Evolutionary conservation across 176 grass and related monocot species (phyloP).

Genomic region (Cocos nucifera): DNA sequence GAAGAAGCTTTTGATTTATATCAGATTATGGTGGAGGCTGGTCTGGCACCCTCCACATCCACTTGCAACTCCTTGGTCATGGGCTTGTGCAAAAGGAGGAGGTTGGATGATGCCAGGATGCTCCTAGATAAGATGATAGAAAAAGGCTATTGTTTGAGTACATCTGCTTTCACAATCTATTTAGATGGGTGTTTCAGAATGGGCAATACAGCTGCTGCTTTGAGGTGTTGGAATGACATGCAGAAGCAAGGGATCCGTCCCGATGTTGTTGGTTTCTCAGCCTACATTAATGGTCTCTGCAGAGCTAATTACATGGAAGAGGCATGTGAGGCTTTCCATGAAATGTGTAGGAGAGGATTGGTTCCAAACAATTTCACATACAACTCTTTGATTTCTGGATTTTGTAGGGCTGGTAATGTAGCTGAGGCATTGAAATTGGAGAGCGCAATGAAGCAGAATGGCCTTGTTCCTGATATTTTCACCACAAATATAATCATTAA

Average conservation of each 20-base stretch:
- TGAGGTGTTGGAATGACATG: conserved; percentile 78
- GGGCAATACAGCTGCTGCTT: conserved; percentile 36
- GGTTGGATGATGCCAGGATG: conserved; percentile 35
- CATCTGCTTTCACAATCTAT: conserved; percentile 68
- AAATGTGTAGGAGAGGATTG: conserved; percentile 66
- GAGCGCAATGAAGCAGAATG: conserved; percentile 58
- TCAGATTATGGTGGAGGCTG: conserved; percentile 39
- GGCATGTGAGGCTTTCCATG: conserved; percentile 45
- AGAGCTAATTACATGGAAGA: conserved; percentile 51
- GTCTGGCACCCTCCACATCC: conserved; percentile 41
- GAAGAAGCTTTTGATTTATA: conserved; percentile 70
- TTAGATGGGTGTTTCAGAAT: conserved; percentile 68
- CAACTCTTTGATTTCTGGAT: conserved; percentile 81
- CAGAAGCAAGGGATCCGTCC: conserved; percentile 33
- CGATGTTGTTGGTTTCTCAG: conserved; percentile 79
- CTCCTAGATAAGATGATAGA: conserved; percentile 64
- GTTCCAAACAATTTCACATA: conserved; percentile 88
- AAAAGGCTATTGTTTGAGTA: conserved; percentile 51
- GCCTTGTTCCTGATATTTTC: conserved; percentile 80
- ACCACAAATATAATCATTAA: conserved; percentile 83
- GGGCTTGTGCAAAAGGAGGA: conserved; percentile 54
- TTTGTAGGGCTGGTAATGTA: conserved; percentile 56
- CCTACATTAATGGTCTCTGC: conserved; percentile 75
- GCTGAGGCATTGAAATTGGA: conserved; percentile 48
- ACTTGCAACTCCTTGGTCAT: conserved; percentile 75